Evolutionary conservation across 495 filamentous ascomycete species (phyloP).

Genomic region (Tuber magnatum): DNA sequence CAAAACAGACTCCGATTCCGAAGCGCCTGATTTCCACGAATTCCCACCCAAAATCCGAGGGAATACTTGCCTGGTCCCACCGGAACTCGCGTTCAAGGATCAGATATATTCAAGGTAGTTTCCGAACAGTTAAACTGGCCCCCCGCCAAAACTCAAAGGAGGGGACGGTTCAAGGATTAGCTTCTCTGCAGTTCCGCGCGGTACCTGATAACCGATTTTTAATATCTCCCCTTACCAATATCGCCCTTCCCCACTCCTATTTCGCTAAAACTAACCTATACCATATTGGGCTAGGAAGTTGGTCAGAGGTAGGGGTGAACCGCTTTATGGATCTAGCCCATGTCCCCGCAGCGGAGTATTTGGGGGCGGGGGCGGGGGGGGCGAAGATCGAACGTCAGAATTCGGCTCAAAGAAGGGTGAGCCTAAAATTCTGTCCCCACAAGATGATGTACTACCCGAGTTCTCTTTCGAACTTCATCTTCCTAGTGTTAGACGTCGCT

Average conservation of each 20-base stretch:
- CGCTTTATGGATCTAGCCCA: background rate
- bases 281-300: background rate
- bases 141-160: background rate
- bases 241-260: background rate
- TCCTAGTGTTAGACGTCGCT: background rate
- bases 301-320: background rate
- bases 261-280: background rate
- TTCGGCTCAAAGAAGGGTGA: background rate
- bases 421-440: background rate
- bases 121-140: background rate
- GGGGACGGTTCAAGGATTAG: background rate
- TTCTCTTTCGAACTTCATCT: background rate
- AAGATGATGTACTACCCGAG: background rate
- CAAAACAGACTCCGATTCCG: background rate
- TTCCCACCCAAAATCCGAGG: background rate
- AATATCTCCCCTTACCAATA: background rate
- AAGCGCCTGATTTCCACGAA: background rate
- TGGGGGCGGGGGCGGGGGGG: no score
- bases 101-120: background rate
- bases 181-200: background rate
- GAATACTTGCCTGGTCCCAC: background rate
- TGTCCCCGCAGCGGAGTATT: background rate
- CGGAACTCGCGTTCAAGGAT: background rate
- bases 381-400: background rate
- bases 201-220: background rate